Evolutionary conservation across 2,329 filamentous ascomycete genomes (phyloP), one percentile per base, ranked within the genome.

Genomic region (Arthrobotrys musiformis): DNA sequence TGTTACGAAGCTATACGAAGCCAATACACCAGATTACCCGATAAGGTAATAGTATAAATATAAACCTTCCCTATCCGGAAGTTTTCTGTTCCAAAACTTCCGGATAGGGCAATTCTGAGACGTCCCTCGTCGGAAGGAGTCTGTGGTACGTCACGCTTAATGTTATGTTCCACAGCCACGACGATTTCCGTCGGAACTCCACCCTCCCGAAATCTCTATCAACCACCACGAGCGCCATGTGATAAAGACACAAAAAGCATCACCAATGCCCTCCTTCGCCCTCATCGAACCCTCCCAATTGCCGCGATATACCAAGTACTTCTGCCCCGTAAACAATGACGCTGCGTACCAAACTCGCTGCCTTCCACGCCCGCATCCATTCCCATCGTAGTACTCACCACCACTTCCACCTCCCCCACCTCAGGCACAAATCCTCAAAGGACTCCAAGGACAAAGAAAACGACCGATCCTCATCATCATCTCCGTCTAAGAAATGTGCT

Each of bases 301-400:
- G 44, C 42, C 17, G 42, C 46, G 13, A 24, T 22, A 7, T 4
- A 22, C 13, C 9, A 56, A n/a, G n/a, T n/a, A n/a, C n/a, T n/a
- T n/a, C n/a, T n/a, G n/a, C n/a, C n/a, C n/a, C n/a, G 11, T 35
- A 7, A 35, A 17, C 22, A 17, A 72, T 72, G 67, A 70, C 66
- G 4, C 54, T 72, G 26, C 74, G 68, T 17, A 67, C 66, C 22
- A 69, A 72, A 11, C 58, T 78, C 33, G 60, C 74, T 2, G 67
- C 67, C 33, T 72, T 78, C 61, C 74, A 78, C 74, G 74, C 67
- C 67, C 74, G 66, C 30, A 70, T 78, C 33, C 67, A 78, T 52
- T 72, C 67, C 19, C 74, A 78, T 61, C 67, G 74, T 13, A 50
- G 63, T 58, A 9, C 3, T 15, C 54, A 44, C 35, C 37, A 54